Percentiles rank a stretch among this genome's conserved stretches.
Evolutionary conservation across 371 early-diverging fungal genomes (phyloP).

Genomic region (Fennellomyces sp.): DNA sequence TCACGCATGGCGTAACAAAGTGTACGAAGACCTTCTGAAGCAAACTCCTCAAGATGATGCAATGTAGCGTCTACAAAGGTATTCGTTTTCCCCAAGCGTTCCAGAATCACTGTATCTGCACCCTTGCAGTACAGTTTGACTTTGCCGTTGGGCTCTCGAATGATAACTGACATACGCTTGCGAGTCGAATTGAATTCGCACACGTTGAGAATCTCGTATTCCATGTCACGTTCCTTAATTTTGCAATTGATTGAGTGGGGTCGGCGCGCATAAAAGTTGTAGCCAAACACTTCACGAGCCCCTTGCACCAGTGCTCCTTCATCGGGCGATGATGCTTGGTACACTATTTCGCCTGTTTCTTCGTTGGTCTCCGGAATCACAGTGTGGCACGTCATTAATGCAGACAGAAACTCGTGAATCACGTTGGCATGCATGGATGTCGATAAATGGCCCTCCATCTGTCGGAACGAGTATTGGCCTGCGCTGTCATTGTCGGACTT

Average conservation of each 20-base stretch:
- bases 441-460: constrained; percentile 59
- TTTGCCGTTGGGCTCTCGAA: constrained; percentile 85
- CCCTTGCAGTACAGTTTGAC: constrained; percentile 97
- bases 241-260: constrained; percentile 83
- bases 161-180: constrained; percentile 94
- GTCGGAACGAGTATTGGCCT: constrained; percentile 65
- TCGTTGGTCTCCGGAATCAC: constrained; percentile 87
- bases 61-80: constrained; percentile 76
- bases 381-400: constrained; percentile 95
- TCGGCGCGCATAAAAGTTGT: constrained; percentile 77
- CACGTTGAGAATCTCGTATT: constrained; percentile 89
- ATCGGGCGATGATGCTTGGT: constrained; percentile 92
- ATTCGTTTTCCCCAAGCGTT: constrained; percentile 79
- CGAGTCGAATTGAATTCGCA: constrained; percentile 97
- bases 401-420: constrained; percentile 73
- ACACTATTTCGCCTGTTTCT: constrained; percentile 58
- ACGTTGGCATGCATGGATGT: constrained; percentile 51
- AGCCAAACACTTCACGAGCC: constrained; percentile 67
- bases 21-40: constrained; percentile 90
- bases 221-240: constrained; percentile 61
- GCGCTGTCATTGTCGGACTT: constrained; percentile 23
- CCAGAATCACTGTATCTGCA: constrained; percentile 97
- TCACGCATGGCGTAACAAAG: constrained; percentile 93
- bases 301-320: constrained; percentile 89
- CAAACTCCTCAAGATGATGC: constrained; percentile 85